Conservation (phyloP, 2,329 filamentous ascomycete genomes). For the Sordariomycetes sp. region DNA sequence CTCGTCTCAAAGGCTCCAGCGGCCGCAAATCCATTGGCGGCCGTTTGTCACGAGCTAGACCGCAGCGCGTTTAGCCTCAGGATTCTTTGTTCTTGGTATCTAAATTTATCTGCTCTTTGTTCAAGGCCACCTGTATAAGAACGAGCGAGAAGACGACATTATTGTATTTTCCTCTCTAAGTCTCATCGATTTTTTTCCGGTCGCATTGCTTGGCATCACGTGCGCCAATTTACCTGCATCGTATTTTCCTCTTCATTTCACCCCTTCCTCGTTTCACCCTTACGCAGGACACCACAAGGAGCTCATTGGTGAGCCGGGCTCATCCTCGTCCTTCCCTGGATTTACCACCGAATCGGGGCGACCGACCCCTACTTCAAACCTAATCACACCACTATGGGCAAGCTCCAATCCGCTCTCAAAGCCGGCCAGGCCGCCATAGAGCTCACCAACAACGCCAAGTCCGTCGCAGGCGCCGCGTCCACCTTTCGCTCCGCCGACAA, state of each 20-base stretch:
- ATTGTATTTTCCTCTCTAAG: neutral
- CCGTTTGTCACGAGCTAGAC: no score
- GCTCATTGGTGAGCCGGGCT: conserved; percentile 3
- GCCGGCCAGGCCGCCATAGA: conserved; percentile 21
- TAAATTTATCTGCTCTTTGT: neutral
- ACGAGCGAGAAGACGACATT: neutral
- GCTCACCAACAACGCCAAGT: conserved; percentile 17
- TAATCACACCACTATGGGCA: conserved; percentile 14
- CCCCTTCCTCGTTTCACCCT: neutral
- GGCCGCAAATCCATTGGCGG: no score
- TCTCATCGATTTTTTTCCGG: neutral
- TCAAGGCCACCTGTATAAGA: neutral
- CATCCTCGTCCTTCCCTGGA: neutral
- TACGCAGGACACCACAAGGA: neutral
- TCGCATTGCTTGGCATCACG: neutral
- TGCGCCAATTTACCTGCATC: neutral
- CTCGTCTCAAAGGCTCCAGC: no score
- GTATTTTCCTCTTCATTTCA: neutral
- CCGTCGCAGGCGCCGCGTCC: conserved; percentile 14
- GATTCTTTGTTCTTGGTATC: neutral
- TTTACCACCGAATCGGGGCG: neutral
- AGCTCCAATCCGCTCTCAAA: conserved; percentile 17
- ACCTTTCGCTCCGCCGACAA: conserved; percentile 21
- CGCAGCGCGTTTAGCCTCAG: no score
- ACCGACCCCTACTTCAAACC: neutral